Evolutionary conservation across 345 rosid genomes (phyloP).

Genomic region (Raphanus sativus): DNA sequence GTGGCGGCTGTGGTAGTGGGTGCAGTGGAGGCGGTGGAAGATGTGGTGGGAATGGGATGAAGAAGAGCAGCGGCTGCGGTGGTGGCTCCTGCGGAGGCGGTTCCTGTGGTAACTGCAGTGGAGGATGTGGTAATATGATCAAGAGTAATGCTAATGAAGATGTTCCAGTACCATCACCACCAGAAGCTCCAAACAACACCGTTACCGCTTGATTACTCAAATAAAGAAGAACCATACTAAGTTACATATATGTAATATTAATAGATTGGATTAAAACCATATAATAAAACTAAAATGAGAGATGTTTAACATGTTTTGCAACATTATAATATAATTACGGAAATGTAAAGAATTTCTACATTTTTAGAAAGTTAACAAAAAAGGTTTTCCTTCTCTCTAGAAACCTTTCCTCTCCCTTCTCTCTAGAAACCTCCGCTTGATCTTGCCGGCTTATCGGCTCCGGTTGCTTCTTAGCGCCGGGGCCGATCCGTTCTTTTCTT

Average conservation of each 20-base stretch:
- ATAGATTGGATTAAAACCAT: not conserved
- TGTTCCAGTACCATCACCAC: not conserved
- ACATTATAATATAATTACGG: not conserved
- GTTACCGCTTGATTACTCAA: not conserved
- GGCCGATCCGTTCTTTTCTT: too few species aligned
- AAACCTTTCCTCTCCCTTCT: too few species aligned
- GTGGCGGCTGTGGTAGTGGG: slow-evolving; percentile 28
- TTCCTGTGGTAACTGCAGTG: slow-evolving; percentile 32
- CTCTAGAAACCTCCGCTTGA: too few species aligned
- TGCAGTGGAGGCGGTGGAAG: slow-evolving; percentile 22
- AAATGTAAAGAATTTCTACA: slow-evolving; percentile 22
- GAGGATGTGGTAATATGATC: slow-evolving; percentile 22
- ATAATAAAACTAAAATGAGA: not conserved
- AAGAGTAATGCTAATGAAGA: not conserved
- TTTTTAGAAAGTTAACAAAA: too few species aligned
- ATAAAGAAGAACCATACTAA: not conserved
- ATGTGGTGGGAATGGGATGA: slow-evolving; percentile 32
- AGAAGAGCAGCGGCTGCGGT: slow-evolving; percentile 31
- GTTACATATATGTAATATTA: not conserved
- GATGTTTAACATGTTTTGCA: not conserved
- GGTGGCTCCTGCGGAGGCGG: slow-evolving; percentile 36
- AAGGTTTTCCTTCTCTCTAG: too few species aligned
- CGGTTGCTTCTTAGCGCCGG: too few species aligned
- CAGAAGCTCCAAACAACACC: not conserved
- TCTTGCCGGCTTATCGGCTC: too few species aligned